These are phyloP conservation scores for Alternaria conjuncta DNA, from an alignment of 2,329 filamentous ascomycete species.

Conservation along the genomic window DNA sequence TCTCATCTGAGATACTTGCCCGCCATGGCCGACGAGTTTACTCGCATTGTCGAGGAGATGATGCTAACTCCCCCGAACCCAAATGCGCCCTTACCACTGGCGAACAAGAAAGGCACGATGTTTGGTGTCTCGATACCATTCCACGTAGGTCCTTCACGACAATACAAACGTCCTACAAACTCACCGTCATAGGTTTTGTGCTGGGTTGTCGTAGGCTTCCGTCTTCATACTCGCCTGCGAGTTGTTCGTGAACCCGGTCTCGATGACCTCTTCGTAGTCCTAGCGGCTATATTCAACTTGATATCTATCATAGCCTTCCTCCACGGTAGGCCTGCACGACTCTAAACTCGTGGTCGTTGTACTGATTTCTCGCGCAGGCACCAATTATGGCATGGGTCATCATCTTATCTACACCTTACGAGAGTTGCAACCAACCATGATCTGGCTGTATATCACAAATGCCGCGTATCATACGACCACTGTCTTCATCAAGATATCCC, in stretches of 20 bases:
- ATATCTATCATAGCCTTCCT: slow-evolving; percentile 27
- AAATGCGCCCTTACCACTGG: slow-evolving; percentile 26
- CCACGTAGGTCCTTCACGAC: slow-evolving; percentile 22
- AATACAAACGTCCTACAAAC: neutral
- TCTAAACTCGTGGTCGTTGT: neutral
- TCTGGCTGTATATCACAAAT: slow-evolving; percentile 33
- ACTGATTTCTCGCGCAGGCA: slow-evolving; percentile 24
- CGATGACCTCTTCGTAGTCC: slow-evolving; percentile 44
- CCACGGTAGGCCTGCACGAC: slow-evolving; percentile 16
- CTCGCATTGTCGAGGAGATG: slow-evolving; percentile 22
- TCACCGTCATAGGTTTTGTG: slow-evolving; percentile 28
- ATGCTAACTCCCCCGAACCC: slow-evolving; percentile 30
- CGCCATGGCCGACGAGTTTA: slow-evolving; percentile 15
- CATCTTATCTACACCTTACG: slow-evolving; percentile 31
- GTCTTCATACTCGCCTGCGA: slow-evolving; percentile 35
- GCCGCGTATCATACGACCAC: slow-evolving; percentile 38
- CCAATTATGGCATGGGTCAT: slow-evolving; percentile 37
- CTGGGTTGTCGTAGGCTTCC: slow-evolving; percentile 33
- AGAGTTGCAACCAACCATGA: slow-evolving; percentile 22
- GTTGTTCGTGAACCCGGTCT: slow-evolving; percentile 39
- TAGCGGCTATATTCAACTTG: slow-evolving; percentile 34
- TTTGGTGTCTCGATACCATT: slow-evolving; percentile 38
- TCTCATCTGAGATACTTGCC: neutral
- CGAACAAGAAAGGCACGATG: slow-evolving; percentile 29
- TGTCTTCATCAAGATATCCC: slow-evolving; percentile 41